Evolutionary conservation across 495 filamentous ascomycete genomes (phyloP).

Genomic region (Xylaria scruposa): DNA sequence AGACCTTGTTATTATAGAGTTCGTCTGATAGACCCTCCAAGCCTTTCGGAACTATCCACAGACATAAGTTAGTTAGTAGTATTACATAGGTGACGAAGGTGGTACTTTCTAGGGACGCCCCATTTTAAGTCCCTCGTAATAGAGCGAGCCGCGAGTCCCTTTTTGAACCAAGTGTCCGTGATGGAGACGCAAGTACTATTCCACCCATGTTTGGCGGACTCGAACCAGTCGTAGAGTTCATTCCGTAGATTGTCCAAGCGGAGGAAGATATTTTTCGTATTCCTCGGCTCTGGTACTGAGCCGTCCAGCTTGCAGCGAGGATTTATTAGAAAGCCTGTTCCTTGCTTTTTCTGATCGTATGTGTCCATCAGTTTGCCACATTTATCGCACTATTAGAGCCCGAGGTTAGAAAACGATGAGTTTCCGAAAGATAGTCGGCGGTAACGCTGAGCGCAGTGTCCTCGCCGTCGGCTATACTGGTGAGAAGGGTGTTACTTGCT

Average conservation of each 20-base stretch:
- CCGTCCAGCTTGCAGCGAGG: constrained; percentile 83
- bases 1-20: constrained; percentile 79
- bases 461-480: not conserved
- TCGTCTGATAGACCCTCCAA: constrained; percentile 57
- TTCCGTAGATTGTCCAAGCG: constrained; percentile 79
- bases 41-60: constrained; percentile 20
- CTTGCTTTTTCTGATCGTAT: not conserved
- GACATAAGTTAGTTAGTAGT: constrained; percentile 11
- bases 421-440: not conserved
- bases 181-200: constrained; percentile 75
- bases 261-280: constrained; percentile 72
- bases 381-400: constrained; percentile 68
- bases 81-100: not conserved
- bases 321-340: constrained; percentile 44
- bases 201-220: constrained; percentile 64
- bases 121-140: constrained; percentile 94
- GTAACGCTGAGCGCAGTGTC: not conserved
- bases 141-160: constrained; percentile 80
- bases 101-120: constrained; percentile 64
- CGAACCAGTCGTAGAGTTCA: constrained; percentile 73
- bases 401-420: not conserved
- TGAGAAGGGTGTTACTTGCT: constrained; percentile 7
- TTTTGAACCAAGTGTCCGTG: constrained; percentile 79
- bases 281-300: constrained; percentile 72
- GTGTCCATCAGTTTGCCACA: constrained; percentile 76